Evolutionary conservation across 768 basidiomycete species (phyloP).

Genomic region (Pleurotus platypus): DNA sequence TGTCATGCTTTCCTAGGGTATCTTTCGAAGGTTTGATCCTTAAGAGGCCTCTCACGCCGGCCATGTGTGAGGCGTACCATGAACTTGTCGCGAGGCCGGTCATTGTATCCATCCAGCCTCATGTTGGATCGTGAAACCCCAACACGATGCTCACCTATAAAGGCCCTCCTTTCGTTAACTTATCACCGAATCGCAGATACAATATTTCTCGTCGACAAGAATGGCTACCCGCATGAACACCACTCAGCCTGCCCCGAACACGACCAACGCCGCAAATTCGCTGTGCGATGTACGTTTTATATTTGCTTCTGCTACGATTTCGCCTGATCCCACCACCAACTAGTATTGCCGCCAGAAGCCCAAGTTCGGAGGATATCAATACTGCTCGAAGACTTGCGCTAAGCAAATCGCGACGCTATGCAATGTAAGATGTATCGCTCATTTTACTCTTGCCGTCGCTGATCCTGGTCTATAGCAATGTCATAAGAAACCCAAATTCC

Average conservation of each 20-base stretch:
- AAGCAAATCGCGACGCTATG: constrained; percentile 40
- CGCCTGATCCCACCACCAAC: constrained; percentile 8
- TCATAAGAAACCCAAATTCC: constrained; percentile 57
- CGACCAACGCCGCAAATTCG: constrained; percentile 16
- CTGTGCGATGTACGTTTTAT: constrained; percentile 36
- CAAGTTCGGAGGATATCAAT: constrained; percentile 40
- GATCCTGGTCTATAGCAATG: constrained; percentile 36
- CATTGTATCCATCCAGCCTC: neutral
- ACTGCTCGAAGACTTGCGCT: constrained; percentile 56
- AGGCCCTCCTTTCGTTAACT: neutral
- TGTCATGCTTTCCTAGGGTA: neutral
- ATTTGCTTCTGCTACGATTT: neutral
- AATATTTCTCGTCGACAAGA: constrained; percentile 12
- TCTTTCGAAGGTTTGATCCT: neutral
- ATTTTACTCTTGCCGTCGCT: constrained; percentile 1
- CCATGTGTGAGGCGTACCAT: no score
- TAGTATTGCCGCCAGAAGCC: constrained; percentile 52
- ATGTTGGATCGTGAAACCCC: neutral
- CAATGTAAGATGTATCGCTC: constrained; percentile 28
- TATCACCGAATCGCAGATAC: neutral
- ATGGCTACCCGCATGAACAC: constrained; percentile 26
- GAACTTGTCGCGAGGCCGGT: neutral
- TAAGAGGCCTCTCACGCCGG: no score
- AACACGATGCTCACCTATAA: constrained; percentile 4
- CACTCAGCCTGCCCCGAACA: constrained; percentile 16